Conservation (phyloP, 1,139 yeast genomes). For the Casaregolazyma lundiana region DNA sequence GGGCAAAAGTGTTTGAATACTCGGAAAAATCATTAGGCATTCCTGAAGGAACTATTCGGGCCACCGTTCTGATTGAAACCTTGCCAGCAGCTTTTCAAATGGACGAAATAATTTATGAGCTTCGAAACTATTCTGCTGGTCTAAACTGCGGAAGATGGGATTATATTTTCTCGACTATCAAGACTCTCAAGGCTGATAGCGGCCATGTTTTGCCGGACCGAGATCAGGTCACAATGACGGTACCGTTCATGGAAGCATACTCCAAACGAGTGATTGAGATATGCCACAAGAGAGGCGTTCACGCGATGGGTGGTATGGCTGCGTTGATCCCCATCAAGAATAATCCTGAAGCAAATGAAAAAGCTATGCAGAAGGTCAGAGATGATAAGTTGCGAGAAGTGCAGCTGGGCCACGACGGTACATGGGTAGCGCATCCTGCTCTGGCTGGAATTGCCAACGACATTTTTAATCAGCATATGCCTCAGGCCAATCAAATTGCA, state of each 20-base stretch:
- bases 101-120: constrained; percentile 73
- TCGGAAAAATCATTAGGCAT: constrained; percentile 60
- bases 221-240: constrained; percentile 66
- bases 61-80: constrained; percentile 69
- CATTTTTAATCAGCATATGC: constrained; percentile 72
- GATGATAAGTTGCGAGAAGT: constrained; percentile 71
- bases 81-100: constrained; percentile 71
- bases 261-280: constrained; percentile 62
- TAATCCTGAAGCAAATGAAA: constrained; percentile 55
- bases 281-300: constrained; percentile 68
- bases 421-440: constrained; percentile 80
- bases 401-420: constrained; percentile 67
- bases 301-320: constrained; percentile 82
- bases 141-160: constrained; percentile 82
- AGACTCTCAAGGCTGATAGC: constrained; percentile 56
- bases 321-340: constrained; percentile 73
- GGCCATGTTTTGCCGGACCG: constrained; percentile 65
- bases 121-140: constrained; percentile 67
- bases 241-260: constrained; percentile 68
- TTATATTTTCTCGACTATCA: constrained; percentile 67
- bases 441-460: constrained; percentile 67
- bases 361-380: constrained; percentile 63
- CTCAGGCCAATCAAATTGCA: constrained; percentile 71
- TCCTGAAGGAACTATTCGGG: constrained; percentile 66
- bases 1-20: constrained; percentile 68